Evolutionary conservation across 441 rosid genomes (phyloP), one percentile per base, ranked within the genome.

Genomic region (Syzygium malaccense): DNA sequence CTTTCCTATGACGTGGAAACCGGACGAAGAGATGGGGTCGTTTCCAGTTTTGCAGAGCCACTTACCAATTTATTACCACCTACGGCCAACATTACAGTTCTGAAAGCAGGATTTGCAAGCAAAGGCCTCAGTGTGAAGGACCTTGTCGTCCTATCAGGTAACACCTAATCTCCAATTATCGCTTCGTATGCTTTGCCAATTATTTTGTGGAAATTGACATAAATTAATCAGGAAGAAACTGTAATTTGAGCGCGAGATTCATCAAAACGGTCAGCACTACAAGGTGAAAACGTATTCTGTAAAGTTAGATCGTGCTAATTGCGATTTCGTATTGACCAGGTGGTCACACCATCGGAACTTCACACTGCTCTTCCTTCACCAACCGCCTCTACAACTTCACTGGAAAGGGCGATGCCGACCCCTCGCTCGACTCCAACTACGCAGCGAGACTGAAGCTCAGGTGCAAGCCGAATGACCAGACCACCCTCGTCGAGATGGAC

Each of bases 401-500:
- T 26, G 93, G 94, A 49, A 91, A 90, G 45, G 90, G 93, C 5
- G 93, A 90, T 53, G 53, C 88, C 25, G 94, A 93, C 49, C 94
- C 94, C 14, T 26, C 78, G 41, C 33, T 93, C 32, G 93, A 93
- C 86, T 62, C 92, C 2, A 88, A 90, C 56, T 92, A 91, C 85
- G 55, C 90, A 45, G 78, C 88, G 1, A 66, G 14, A 28, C 53
- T 93, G 12, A 89, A 87, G 89, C 18, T 4, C 23, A 91, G 66
- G 80, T 92, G 93, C 83, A 88, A 85, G 78, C 94, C 90, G 0
- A 90, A 89, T 14, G 96, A 95, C 87, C 88, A 85, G 60, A 94
- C 87, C 3, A 92, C 96, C 13, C 90, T 92, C 10, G 94, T 88
- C 0, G 95, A 95, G 87, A 94, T 95, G 98, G 96, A 95, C 85